Conservation (phyloP, 2,329 filamentous ascomycete species). For the Fusarium globosum region DNA sequence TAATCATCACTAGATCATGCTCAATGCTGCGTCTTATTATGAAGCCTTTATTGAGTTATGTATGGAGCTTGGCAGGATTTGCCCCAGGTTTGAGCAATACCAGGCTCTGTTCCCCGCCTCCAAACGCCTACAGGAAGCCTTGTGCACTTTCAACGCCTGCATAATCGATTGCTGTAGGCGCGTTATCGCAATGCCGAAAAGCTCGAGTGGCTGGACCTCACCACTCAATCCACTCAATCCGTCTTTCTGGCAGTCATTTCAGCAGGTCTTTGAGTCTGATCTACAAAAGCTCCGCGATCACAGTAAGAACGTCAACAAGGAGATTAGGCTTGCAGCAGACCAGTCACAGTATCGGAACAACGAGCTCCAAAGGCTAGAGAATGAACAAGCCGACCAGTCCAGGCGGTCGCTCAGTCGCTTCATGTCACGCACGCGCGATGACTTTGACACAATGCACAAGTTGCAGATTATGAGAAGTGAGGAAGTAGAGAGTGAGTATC, state of each 20-base stretch:
- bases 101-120: constrained; percentile 51
- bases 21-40: constrained; percentile 54
- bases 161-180: constrained; percentile 52
- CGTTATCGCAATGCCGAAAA: neutral
- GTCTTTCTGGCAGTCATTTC: constrained; percentile 41
- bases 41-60: constrained; percentile 53
- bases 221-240: neutral
- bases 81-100: constrained; percentile 53
- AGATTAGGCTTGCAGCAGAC: constrained; percentile 43
- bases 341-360: constrained; percentile 39
- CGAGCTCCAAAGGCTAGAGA: constrained; percentile 18
- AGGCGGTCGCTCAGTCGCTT: rapidly evolving
- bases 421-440: rapidly evolving
- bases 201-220: constrained; percentile 21
- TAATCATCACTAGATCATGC: constrained; percentile 40
- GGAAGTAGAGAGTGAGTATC: rapidly evolving
- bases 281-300: constrained; percentile 31
- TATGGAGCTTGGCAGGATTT: constrained; percentile 48
- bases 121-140: constrained; percentile 46
- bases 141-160: constrained; percentile 51
- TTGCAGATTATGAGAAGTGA: rapidly evolving
- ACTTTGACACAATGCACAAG: rapidly evolving
- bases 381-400: rapidly evolving
- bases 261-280: constrained; percentile 45
- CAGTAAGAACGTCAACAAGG: constrained; percentile 39